Evolutionary conservation across 257 asterid genomes (phyloP).

Genomic region (Primulina huaijiensis): DNA sequence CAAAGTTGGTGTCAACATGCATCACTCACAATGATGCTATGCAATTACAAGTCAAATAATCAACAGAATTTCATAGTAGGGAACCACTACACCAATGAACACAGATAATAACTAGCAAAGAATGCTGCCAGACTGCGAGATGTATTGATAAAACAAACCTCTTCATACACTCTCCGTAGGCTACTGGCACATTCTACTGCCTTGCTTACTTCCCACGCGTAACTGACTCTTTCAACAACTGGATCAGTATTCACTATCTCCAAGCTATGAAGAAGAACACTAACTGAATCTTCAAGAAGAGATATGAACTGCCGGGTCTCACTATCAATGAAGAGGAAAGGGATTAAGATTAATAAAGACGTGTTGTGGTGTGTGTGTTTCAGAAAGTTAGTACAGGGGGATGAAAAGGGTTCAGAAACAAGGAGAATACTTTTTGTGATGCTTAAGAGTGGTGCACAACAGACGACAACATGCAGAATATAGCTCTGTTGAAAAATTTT

Average conservation of each 20-base stretch:
- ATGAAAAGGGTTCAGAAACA: slow-evolving; percentile 13
- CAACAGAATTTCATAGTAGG: slow-evolving; percentile 13
- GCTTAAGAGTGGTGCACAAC: slow-evolving; percentile 70
- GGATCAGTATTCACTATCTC: slow-evolving; percentile 49
- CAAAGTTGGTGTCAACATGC: background rate
- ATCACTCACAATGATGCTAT: background rate
- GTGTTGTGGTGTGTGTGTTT: background rate
- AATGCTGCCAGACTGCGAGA: background rate
- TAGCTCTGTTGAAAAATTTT: slow-evolving; percentile 49
- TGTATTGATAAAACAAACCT: slow-evolving; percentile 39
- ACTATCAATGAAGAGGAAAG: slow-evolving; percentile 34
- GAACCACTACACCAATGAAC: background rate
- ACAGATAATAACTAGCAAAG: slow-evolving; percentile 11
- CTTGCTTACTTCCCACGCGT: slow-evolving; percentile 64
- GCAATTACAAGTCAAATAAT: background rate
- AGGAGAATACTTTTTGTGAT: slow-evolving; percentile 57
- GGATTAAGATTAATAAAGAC: slow-evolving; percentile 16
- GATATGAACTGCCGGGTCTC: slow-evolving; percentile 59
- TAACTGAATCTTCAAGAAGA: slow-evolving; percentile 76
- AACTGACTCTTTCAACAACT: slow-evolving; percentile 31
- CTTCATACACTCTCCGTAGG: slow-evolving; percentile 89
- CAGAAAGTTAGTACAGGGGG: slow-evolving; percentile 11
- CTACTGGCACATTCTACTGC: slow-evolving; percentile 78
- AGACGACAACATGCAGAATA: slow-evolving; percentile 81
- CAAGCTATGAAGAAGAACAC: slow-evolving; percentile 74